A percentile compares a stretch with the other conserved stretches of the same genome.
These are phyloP conservation scores for Cocos nucifera DNA, from an alignment of 176 grass and related monocot species.

Conservation along the genomic window DNA sequence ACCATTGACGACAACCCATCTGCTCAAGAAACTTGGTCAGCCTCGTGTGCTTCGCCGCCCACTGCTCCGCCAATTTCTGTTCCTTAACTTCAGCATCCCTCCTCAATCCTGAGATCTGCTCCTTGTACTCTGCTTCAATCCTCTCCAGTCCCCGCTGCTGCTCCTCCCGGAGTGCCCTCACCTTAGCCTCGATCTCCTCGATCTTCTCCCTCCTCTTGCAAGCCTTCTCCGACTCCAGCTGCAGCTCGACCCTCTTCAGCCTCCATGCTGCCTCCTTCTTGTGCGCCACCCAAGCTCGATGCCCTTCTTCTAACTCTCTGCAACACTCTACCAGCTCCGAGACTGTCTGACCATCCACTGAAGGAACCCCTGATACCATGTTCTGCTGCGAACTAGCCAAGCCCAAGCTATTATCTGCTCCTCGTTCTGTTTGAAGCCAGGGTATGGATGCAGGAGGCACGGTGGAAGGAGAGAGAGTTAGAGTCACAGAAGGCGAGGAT, in stretches of 20 bases:
- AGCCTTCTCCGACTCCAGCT: slow-evolving; percentile 70
- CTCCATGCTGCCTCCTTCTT: slow-evolving; percentile 80
- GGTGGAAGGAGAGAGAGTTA: slow-evolving; percentile 24
- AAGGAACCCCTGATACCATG: neutral
- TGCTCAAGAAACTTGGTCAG: slow-evolving; percentile 73
- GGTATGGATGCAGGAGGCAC: slow-evolving; percentile 9
- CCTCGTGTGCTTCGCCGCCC: slow-evolving; percentile 75
- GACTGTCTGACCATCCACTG: neutral
- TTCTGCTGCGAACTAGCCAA: slow-evolving; percentile 1
- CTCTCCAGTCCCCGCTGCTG: slow-evolving; percentile 57
- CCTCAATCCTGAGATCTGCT: slow-evolving; percentile 55
- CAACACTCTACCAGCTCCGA: slow-evolving; percentile 63
- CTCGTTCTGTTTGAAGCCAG: slow-evolving; percentile 6
- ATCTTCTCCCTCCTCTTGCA: slow-evolving; percentile 59
- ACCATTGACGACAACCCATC: slow-evolving; percentile 29
- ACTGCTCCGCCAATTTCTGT: slow-evolving; percentile 88
- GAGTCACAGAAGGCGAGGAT: slow-evolving; percentile 33
- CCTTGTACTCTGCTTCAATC: slow-evolving; percentile 62
- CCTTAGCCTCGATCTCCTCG: slow-evolving; percentile 75
- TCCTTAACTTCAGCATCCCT: slow-evolving; percentile 85
- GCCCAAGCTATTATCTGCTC: neutral
- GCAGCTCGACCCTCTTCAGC: slow-evolving; percentile 79
- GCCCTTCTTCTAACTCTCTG: slow-evolving; percentile 76
- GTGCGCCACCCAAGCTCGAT: slow-evolving; percentile 72
- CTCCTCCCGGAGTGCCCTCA: slow-evolving; percentile 53